phyloP scores from a whole-genome alignment of 257 asterid species.

The Knoxia roxburghii region DNA sequence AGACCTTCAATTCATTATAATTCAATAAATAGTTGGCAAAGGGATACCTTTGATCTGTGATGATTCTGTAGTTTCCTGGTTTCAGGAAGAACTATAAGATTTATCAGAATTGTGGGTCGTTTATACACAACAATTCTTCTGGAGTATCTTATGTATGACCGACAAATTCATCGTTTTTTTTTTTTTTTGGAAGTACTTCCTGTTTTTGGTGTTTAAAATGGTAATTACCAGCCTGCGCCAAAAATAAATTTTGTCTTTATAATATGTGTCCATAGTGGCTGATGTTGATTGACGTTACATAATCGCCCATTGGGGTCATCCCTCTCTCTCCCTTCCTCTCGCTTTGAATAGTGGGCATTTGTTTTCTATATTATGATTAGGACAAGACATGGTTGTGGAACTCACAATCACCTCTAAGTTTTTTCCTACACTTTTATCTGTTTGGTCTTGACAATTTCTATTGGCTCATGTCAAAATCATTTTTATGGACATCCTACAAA shows the following conservation, averaged over 20 bases:
- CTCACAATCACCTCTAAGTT: constrained; percentile 1
- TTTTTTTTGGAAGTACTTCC: not conserved
- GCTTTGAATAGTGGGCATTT: constrained; percentile 7
- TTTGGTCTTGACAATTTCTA: constrained; percentile 5
- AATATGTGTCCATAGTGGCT: not conserved
- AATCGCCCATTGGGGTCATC: constrained; percentile 16
- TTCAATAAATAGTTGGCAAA: not conserved
- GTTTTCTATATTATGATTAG: constrained; percentile 7
- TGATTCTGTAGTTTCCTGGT: not conserved
- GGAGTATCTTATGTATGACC: not conserved
- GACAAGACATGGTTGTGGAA: constrained; percentile 12
- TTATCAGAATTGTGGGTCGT: not conserved
- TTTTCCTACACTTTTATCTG: not conserved
- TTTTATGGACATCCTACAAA: not conserved
- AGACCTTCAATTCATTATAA: not conserved
- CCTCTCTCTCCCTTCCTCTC: constrained; percentile 6
- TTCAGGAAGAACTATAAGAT: not conserved
- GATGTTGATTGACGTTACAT: constrained; percentile 23
- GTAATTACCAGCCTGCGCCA: not conserved
- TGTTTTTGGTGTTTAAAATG: constrained; percentile 1
- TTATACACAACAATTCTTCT: not conserved
- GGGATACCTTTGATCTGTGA: not conserved
- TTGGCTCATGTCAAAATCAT: not conserved
- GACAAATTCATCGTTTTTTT: not conserved
- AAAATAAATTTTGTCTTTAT: constrained; percentile 5